Evolutionary conservation across 345 rosid species (phyloP), one percentile per base, ranked within the genome.

Genomic region (Corymbia maculata): DNA sequence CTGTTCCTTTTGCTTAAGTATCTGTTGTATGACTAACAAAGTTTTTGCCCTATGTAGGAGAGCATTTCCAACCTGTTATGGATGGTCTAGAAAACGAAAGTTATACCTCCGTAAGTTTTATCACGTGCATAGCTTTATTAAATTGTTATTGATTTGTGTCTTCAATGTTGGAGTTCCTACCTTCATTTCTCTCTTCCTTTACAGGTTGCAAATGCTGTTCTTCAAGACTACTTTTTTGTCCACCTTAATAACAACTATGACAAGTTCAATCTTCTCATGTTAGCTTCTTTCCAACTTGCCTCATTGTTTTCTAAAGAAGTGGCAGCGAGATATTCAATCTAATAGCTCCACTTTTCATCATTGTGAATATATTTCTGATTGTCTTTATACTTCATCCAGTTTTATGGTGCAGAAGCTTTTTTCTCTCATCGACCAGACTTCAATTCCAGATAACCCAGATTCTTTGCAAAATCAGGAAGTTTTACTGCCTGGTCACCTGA

Each of bases 401-500:
- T 97, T 97, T 92, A 94, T 95, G 93, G 92, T 95, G 93, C 99
- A 98, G 94, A 98, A 98, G 91, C 99, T 98, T 86, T 98, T 93
- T 93, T 98, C 99, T 75, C 94, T 98, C 91, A 91, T 96, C 28
- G 99, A 98, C 93, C 98, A 94, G 93, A 98, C 98, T 87, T 98
- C 99, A 85, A 90, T 91, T 51, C 92, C 94, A 7, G 99, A 98
- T 91, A 98, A 97, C 91, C 96, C 98, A 2, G 99, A 98, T 91
- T 91, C 97, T 89, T 90, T 98, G 97, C 99, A 98, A 91, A 97
- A 98, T 93, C 99, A 98, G 89, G 99, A 98, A 92, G 90, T 98
- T 86, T 92, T 98, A 90, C 98, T 98, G 86, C 97, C 99, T 66
- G 99, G 99, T 88, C 99, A 97, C 93, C 93, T 98, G 80, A 93